Conservation (phyloP, 2,329 filamentous ascomycete genomes). For the Clarireedia hainanense region DNA sequence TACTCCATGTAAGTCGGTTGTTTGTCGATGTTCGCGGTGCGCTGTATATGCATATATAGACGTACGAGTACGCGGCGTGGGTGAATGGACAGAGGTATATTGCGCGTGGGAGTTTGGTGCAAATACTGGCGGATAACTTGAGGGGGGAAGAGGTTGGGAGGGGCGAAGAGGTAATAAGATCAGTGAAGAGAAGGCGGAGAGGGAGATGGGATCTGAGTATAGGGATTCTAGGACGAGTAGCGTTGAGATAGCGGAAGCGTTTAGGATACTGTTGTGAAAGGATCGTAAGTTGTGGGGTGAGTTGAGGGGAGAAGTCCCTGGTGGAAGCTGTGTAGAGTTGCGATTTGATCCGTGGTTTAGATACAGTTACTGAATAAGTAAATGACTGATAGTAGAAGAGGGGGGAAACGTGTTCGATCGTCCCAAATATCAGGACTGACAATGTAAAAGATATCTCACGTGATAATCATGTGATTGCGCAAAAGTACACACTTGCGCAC, state of each 20-base stretch:
- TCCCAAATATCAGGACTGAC: no score
- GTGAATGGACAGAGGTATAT: conserved; percentile 37
- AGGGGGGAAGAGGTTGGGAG: conserved; percentile 31
- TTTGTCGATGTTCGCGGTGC: conserved; percentile 40
- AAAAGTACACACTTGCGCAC: no score
- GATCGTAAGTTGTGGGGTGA: no score
- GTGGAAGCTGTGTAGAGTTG: no score
- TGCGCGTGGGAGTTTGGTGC: conserved; percentile 26
- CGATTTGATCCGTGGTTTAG: no score
- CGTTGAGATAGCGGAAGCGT: conserved; percentile 31
- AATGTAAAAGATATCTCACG: no score
- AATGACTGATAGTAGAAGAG: no score
- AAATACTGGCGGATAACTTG: conserved; percentile 37
- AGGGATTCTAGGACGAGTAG: conserved; percentile 24
- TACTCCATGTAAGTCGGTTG: not conserved
- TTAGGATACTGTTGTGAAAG: conserved; percentile 19
- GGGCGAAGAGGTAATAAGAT: conserved; percentile 13
- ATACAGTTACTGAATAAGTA: no score
- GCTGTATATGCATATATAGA: conserved; percentile 33
- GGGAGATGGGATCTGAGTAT: conserved; percentile 24
- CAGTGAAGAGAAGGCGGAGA: conserved; percentile 25
- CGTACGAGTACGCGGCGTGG: conserved; percentile 30
- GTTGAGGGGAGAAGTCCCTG: no score
- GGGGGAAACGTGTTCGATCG: no score
- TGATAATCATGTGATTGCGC: no score